These are phyloP conservation scores for Pseudozyma pruni DNA, from an alignment of 1,284 basidiomycete genomes.

Conservation along the genomic window DNA sequence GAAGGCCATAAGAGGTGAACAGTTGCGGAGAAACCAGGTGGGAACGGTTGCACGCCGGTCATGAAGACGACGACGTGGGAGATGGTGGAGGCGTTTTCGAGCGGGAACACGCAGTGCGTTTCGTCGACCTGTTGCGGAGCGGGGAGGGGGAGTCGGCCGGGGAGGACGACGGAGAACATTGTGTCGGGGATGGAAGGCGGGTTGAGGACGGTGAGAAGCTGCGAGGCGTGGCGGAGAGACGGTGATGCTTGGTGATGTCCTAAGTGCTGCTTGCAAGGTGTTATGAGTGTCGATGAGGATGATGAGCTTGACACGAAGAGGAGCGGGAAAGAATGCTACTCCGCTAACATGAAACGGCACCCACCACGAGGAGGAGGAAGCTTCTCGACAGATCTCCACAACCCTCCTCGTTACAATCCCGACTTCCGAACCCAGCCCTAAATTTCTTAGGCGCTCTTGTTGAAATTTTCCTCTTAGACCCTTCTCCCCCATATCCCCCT, in stretches of 20 bases:
- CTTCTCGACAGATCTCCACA: background rate
- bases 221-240: no score
- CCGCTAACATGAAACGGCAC: no score
- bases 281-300: no score
- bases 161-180: conserved; percentile 66
- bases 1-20: conserved; percentile 63
- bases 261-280: no score
- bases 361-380: no score
- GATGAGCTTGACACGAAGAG: background rate
- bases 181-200: background rate
- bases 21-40: conserved; percentile 60
- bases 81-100: conserved; percentile 55
- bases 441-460: background rate
- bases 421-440: background rate
- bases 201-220: no score
- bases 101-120: conserved; percentile 62
- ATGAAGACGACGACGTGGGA: conserved; percentile 65
- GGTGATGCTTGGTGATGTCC: no score
- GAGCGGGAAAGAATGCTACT: no score
- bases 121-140: conserved; percentile 62
- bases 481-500: background rate
- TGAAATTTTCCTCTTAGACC: conserved; percentile 2
- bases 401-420: background rate
- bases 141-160: conserved; percentile 61
- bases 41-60: conserved; percentile 63